Evolutionary conservation across 768 basidiomycete genomes (phyloP), one percentile per base, ranked within the genome.

Genomic region (Pulveroboletus sp.): DNA sequence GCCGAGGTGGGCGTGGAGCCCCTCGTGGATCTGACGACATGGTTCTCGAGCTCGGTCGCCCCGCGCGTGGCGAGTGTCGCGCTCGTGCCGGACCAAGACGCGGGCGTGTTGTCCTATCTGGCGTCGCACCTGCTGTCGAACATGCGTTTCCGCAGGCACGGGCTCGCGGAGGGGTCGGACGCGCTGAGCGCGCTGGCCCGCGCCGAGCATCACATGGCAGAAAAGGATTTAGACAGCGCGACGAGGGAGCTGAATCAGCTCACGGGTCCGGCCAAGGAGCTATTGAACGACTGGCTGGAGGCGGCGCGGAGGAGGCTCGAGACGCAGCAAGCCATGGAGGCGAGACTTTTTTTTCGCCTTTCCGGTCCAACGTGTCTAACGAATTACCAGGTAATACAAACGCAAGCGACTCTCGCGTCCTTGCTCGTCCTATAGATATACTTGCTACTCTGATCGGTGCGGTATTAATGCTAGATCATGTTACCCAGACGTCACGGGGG

Each of bases 191-290:
- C 92, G 48, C 65, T 99, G 31, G 83, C 93, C 5, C 74, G 96
- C 41, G 93, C 93, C 6, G 91, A 96, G 71, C 83, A 88, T 65
- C 80, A 89, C 67, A 69, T 98, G 63, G 85, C 85, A 52, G 90
- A 94, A 73, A 93, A 96, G 75, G 92, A 97, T 62, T 69, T 98
- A 50, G 95, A 68, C 23, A 64, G 56, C 35, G 94, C 95, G 17
- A 75, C 93, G 30, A 76, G 95, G 47, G 94, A 97, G 70, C 74
- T 97, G 24, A 98, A 97, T 67, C 88, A 92, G 68, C 71, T 99
- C 47, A 81, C 76, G 29, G 94, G 94, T 2, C 82, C 87, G 50
- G 87, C 87, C 16, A 87, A 84, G 68, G 64, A 77, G 45, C 63
- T 95, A 36, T 60, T 89, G 45, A 71, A 76, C 30, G 95, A 98